phyloP scores from a whole-genome alignment of 2,329 filamentous ascomycete genomes.

The Penicillium nordicum region DNA sequence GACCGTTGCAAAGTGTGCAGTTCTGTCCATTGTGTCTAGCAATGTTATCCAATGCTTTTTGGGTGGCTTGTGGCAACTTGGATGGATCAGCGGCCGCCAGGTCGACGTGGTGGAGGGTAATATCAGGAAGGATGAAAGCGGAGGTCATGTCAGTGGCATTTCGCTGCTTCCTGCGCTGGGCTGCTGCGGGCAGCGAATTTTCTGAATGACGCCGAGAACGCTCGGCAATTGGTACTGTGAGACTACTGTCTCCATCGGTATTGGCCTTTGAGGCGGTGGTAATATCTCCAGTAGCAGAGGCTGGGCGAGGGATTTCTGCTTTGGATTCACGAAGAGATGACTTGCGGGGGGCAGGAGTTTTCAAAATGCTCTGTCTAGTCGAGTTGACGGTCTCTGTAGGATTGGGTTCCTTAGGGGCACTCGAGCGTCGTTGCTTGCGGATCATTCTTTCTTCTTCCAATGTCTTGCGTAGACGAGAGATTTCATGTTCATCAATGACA shows the following conservation, averaged over 20 bases:
- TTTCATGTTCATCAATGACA: conserved; percentile 51
- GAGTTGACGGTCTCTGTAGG: conserved; percentile 41
- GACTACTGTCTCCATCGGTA: conserved; percentile 30
- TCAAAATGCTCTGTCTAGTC: conserved; percentile 38
- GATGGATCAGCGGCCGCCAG: conserved; percentile 28
- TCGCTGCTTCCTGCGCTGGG: conserved; percentile 50
- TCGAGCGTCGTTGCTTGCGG: conserved; percentile 40
- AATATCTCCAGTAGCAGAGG: conserved; percentile 35
- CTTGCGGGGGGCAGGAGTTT: conserved; percentile 46
- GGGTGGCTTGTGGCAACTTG: conserved; percentile 38
- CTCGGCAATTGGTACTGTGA: conserved; percentile 26
- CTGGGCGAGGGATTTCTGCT: conserved; percentile 30
- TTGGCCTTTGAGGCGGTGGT: conserved; percentile 31
- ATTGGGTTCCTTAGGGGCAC: conserved; percentile 28
- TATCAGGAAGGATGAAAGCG: conserved; percentile 62
- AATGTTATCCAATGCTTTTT: conserved; percentile 41
- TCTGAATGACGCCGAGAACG: conserved; percentile 42
- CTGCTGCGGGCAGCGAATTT: conserved; percentile 48
- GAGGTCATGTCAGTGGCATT: conserved; percentile 58
- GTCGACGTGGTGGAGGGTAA: conserved; percentile 49
- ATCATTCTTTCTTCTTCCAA: conserved; percentile 54
- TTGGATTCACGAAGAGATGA: conserved; percentile 55
- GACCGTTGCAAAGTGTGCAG: conserved; percentile 54
- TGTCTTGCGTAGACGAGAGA: conserved; percentile 53
- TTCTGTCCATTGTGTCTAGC: conserved; percentile 52